Conservation (phyloP, 2,329 filamentous ascomycete genomes). For the Phyllosticta citribraziliensis region DNA sequence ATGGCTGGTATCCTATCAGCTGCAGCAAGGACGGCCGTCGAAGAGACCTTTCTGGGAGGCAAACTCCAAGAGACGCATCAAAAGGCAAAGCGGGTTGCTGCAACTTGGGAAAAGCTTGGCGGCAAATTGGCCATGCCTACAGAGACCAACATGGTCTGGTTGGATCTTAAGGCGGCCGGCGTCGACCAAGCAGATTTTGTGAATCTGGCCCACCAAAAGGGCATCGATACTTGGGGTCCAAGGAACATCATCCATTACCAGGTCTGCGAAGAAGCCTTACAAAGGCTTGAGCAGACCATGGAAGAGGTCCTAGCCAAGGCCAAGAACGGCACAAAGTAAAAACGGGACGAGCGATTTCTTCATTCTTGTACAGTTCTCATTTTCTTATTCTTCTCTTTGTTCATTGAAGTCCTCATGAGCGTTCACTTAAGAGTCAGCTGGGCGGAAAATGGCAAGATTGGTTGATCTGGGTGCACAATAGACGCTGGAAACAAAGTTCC, state of each 20-base stretch:
- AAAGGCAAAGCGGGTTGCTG: conserved; percentile 52
- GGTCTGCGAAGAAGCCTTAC: conserved; percentile 55
- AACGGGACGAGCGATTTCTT: neutral
- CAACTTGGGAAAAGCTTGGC: conserved; percentile 58
- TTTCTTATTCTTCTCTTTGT: neutral
- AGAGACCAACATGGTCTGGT: conserved; percentile 89
- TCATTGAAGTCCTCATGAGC: neutral
- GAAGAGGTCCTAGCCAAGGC: neutral
- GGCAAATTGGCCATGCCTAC: conserved; percentile 59
- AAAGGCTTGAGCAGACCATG: conserved; percentile 14
- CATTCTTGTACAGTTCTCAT: neutral
- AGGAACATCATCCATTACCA: conserved; percentile 64
- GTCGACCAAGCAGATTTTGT: conserved; percentile 45
- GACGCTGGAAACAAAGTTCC: neutral
- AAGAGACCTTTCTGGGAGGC: conserved; percentile 67
- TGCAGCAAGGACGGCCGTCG: conserved; percentile 64
- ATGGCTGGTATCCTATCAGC: conserved; percentile 69
- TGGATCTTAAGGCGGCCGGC: conserved; percentile 57
- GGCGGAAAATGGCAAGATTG: neutral
- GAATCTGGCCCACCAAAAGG: conserved; percentile 45
- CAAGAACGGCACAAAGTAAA: neutral
- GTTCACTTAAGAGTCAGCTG: neutral
- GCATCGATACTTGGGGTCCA: conserved; percentile 46
- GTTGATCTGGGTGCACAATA: neutral
- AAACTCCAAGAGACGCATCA: conserved; percentile 51